Conservation (phyloP, 2,329 filamentous ascomycete species). For the Juglanconis oblonga region DNA sequence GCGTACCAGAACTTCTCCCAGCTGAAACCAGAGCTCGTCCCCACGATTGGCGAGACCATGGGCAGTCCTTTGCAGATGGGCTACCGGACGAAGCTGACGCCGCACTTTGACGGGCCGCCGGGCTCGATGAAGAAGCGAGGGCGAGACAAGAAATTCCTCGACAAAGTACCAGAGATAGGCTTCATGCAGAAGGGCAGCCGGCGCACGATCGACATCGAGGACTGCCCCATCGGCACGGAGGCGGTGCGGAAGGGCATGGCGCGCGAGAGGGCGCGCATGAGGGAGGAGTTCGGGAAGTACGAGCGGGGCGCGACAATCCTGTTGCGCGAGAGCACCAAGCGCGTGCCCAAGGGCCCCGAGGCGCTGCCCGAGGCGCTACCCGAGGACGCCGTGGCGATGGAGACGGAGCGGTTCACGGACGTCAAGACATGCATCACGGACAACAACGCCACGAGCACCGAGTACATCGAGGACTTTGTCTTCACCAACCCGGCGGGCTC, state of each 20-base stretch:
- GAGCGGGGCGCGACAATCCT: conserved; percentile 82
- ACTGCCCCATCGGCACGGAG: conserved; percentile 91
- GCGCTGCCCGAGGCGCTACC: conserved; percentile 31
- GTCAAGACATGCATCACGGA: conserved; percentile 88
- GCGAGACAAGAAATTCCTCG: conserved; percentile 44
- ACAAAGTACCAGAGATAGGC: conserved; percentile 73
- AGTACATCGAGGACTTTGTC: conserved; percentile 80
- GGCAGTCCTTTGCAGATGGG: conserved; percentile 87
- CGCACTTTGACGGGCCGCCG: conserved; percentile 84
- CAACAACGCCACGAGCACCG: conserved; percentile 75
- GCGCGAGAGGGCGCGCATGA: conserved; percentile 74
- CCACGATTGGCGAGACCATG: conserved; percentile 77
- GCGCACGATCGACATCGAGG: conserved; percentile 87
- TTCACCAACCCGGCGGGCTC: conserved; percentile 90
- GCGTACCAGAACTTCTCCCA: conserved; percentile 90
- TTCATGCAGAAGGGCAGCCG: conserved; percentile 85
- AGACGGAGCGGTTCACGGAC: conserved; percentile 63
- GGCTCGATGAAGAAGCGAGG: conserved; percentile 48
- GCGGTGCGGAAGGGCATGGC: conserved; percentile 78
- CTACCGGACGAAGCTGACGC: conserved; percentile 95
- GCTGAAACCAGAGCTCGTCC: conserved; percentile 71
- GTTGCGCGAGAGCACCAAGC: conserved; percentile 77
- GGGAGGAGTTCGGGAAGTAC: conserved; percentile 67
- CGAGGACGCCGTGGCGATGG: conserved; percentile 46
- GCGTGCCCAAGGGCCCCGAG: conserved; percentile 51